Conservation (phyloP, 176 grass and related monocot genomes). For the Echinochloa phyllopogon region DNA sequence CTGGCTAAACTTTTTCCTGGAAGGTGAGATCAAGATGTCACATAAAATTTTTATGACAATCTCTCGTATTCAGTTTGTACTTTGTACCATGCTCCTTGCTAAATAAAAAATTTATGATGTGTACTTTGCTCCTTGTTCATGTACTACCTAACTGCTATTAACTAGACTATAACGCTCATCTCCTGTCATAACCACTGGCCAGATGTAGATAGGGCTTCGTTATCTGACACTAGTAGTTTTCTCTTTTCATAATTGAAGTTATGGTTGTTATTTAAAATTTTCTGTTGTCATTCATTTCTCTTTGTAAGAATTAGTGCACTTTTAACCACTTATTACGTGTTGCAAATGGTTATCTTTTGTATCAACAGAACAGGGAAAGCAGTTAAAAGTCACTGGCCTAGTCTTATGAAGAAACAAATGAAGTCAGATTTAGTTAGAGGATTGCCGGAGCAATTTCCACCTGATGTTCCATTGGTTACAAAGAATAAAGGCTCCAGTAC, state of each 20-base stretch:
- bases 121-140: background rate
- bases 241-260: background rate
- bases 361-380: conserved; percentile 30
- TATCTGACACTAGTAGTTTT: background rate
- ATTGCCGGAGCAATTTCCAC: conserved; percentile 32
- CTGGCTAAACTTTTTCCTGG: conserved; percentile 60
- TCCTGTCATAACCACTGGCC: background rate
- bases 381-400: conserved; percentile 28
- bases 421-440: conserved; percentile 25
- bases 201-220: background rate
- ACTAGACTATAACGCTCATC: background rate
- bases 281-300: conserved; percentile 7
- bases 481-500: background rate
- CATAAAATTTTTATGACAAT: background rate
- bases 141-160: background rate
- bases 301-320: background rate
- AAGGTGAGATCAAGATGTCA: conserved; percentile 47
- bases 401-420: conserved; percentile 19
- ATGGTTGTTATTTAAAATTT: background rate
- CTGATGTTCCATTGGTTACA: background rate
- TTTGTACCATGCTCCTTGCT: background rate
- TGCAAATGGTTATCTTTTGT: conserved; percentile 1
- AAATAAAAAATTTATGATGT: background rate
- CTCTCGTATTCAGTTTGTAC: conserved; percentile 4
- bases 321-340: background rate